These are phyloP conservation scores for Cystobasidium slooffiae DNA, from an alignment of 1,284 basidiomycete genomes.

Conservation along the genomic window DNA sequence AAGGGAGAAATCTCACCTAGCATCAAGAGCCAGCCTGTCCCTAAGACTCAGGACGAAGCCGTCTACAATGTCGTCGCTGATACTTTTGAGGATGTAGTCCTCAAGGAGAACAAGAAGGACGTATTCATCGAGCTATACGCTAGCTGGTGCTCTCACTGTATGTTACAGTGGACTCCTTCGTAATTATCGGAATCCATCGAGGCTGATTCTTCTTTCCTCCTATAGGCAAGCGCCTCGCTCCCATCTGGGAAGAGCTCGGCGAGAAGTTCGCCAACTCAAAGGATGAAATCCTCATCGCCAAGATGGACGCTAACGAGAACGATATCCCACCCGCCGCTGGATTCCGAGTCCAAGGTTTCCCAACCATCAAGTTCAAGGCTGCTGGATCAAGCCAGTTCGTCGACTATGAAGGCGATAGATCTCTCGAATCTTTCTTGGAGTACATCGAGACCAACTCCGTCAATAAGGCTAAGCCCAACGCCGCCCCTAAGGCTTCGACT, in stretches of 20 bases:
- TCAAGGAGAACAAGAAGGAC: slow-evolving; percentile 82
- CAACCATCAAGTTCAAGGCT: slow-evolving; percentile 94
- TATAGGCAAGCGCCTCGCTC: slow-evolving; percentile 88
- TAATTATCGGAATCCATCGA: background rate
- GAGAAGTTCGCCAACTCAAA: slow-evolving; percentile 78
- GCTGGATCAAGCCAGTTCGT: slow-evolving; percentile 85
- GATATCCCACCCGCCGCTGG: slow-evolving; percentile 85
- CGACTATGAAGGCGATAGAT: slow-evolving; percentile 90
- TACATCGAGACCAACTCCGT: slow-evolving; percentile 81
- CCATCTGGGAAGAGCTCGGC: slow-evolving; percentile 88
- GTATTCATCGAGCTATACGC: slow-evolving; percentile 98
- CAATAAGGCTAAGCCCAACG: slow-evolving; percentile 60
- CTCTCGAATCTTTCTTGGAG: slow-evolving; percentile 78
- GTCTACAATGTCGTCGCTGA: slow-evolving; percentile 87
- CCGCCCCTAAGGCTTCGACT: slow-evolving; percentile 43
- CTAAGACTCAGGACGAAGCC: slow-evolving; percentile 77
- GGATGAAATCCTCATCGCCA: slow-evolving; percentile 83
- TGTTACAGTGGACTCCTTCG: background rate
- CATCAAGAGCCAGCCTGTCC: slow-evolving; percentile 89
- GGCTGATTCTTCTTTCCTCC: background rate
- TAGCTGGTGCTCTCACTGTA: slow-evolving; percentile 72
- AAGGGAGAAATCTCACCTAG: slow-evolving; percentile 76
- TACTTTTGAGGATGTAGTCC: slow-evolving; percentile 80
- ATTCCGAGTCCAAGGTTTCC: slow-evolving; percentile 69
- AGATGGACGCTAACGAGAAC: slow-evolving; percentile 96